Percentiles rank a stretch among this genome's conserved stretches.
Evolutionary conservation across 192 early-diverging fungal species (phyloP).

Genomic region (Mycoemilia scoparia): DNA sequence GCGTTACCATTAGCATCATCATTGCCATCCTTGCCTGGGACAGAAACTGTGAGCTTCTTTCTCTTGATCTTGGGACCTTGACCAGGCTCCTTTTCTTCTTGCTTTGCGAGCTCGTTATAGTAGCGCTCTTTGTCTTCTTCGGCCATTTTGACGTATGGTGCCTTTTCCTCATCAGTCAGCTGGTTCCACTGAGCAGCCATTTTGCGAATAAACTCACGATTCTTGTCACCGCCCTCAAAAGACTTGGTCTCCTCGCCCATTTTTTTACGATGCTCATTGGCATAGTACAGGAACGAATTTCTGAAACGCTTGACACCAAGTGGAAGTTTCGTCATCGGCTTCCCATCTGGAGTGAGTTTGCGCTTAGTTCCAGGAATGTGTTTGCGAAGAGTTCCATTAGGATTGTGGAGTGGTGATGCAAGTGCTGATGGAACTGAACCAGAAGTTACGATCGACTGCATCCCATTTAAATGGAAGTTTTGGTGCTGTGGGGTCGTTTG

Average conservation of each 20-base stretch:
- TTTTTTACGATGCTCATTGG: conserved; percentile 15
- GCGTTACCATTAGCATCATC: too few relatives aligned
- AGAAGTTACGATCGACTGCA: too few relatives aligned
- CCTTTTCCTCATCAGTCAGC: conserved; percentile 12
- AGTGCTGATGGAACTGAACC: too few relatives aligned
- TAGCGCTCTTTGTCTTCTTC: conserved; percentile 4
- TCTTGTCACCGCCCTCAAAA: conserved; percentile 7
- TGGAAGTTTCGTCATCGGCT: conserved; percentile 19
- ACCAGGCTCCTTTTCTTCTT: too few relatives aligned
- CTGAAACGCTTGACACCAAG: conserved; percentile 24
- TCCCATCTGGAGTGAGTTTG: conserved; percentile 20
- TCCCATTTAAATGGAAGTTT: too few relatives aligned
- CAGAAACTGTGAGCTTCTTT: too few relatives aligned
- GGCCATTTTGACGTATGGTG: conserved; percentile 6
- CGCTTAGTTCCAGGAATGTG: conserved; percentile 24
- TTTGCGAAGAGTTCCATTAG: too few relatives aligned
- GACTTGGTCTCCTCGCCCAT: conserved; percentile 10
- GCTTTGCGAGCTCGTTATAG: conserved; percentile 6
- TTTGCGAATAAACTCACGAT: conserved; percentile 19
- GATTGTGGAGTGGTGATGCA: too few relatives aligned
- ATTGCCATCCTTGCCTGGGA: too few relatives aligned
- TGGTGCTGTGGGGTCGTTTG: too few relatives aligned
- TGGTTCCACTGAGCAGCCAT: conserved; percentile 11
- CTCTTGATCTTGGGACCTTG: too few relatives aligned
- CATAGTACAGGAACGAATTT: conserved; percentile 30